Evolutionary conservation across 345 rosid genomes (phyloP).

Genomic region (Carallia brachiata): DNA sequence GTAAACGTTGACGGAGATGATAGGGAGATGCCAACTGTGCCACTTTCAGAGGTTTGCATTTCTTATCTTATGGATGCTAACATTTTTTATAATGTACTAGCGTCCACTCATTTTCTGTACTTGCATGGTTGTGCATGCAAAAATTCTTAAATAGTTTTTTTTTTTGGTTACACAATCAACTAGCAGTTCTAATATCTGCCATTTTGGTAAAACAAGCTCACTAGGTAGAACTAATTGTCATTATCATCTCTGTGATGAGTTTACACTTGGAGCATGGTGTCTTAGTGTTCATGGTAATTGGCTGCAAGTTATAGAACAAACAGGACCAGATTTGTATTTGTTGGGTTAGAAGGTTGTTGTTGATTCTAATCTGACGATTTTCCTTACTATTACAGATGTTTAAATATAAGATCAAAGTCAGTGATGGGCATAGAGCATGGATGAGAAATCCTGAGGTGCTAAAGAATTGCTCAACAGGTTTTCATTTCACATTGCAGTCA

Average conservation of each 20-base stretch:
- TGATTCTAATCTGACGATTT: neutral
- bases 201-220: too few species aligned
- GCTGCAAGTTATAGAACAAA: neutral
- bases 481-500: slow-evolving; percentile 54
- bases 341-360: neutral
- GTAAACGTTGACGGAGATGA: slow-evolving; percentile 48
- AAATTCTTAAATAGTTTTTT: neutral
- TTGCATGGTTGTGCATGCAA: neutral
- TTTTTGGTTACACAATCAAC: neutral
- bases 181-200: neutral
- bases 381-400: slow-evolving; percentile 56
- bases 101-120: neutral
- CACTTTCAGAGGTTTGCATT: slow-evolving; percentile 76
- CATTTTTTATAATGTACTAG: too few species aligned
- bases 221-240: too few species aligned
- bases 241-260: too few species aligned
- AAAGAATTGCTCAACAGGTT: slow-evolving; percentile 77
- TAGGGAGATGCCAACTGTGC: slow-evolving; percentile 57
- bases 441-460: slow-evolving; percentile 75
- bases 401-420: slow-evolving; percentile 64
- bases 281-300: too few species aligned
- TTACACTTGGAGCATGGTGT: too few species aligned
- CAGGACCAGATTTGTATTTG: neutral
- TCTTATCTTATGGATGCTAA: neutral
- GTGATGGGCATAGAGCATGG: slow-evolving; percentile 85